Conservation (phyloP, 768 basidiomycete genomes). For the Tricholoma furcatifolium region DNA sequence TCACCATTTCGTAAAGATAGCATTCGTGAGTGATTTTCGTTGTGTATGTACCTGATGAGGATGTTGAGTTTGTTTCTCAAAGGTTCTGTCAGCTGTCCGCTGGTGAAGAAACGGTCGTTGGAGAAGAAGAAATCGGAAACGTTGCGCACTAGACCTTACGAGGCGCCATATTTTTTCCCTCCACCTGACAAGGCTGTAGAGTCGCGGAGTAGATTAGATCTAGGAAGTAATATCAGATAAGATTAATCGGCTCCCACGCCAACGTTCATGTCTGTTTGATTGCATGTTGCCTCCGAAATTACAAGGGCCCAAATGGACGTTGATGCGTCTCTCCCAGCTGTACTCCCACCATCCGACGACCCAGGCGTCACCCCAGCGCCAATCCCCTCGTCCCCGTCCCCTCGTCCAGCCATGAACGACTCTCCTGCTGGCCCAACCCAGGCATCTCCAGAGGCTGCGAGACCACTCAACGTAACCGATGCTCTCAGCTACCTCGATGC, state of each 20-base stretch:
- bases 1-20: constrained; percentile 21
- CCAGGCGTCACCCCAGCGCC: constrained; percentile 9
- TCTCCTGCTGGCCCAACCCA: constrained; percentile 27
- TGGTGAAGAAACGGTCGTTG: constrained; percentile 14
- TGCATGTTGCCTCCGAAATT: constrained; percentile 9
- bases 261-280: constrained; percentile 13
- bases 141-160: constrained; percentile 56
- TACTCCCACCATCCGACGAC: constrained; percentile 20
- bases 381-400: neutral
- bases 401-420: constrained; percentile 27
- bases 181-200: constrained; percentile 32
- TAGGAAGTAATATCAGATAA: constrained; percentile 16
- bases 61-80: neutral
- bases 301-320: constrained; percentile 20
- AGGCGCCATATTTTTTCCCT: constrained; percentile 62
- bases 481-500: constrained; percentile 93
- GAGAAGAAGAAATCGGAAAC: constrained; percentile 36
- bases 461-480: constrained; percentile 90
- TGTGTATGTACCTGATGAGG: neutral
- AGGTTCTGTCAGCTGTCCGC: constrained; percentile 7
- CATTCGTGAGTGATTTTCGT: constrained; percentile 10
- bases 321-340: constrained; percentile 19
- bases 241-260: constrained; percentile 19
- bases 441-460: constrained; percentile 33
- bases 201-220: constrained; percentile 6